Evolutionary conservation across 2,329 filamentous ascomycete genomes (phyloP).

Genomic region (Fusarium transvaalense): DNA sequence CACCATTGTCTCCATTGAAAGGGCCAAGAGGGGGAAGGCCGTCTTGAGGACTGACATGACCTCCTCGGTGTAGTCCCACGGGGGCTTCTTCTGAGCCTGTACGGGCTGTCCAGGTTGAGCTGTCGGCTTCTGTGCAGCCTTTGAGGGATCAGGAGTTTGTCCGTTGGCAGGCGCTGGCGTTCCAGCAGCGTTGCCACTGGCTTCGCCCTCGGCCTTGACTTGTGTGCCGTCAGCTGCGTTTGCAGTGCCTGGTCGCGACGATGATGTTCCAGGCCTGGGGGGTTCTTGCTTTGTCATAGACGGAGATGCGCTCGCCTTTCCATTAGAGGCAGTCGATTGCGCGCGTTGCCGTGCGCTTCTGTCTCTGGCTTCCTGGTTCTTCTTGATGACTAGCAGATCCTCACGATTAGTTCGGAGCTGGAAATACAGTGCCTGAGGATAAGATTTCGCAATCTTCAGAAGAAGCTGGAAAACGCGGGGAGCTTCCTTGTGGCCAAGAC

Average conservation of each 20-base stretch:
- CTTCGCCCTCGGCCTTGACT: constrained; percentile 62
- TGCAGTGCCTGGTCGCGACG: constrained; percentile 64
- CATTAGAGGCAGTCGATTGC: constrained; percentile 60
- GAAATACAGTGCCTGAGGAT: constrained; percentile 96
- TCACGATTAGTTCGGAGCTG: constrained; percentile 92
- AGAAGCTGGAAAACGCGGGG: constrained; percentile 87
- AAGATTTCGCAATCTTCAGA: constrained; percentile 93
- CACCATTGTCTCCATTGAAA: constrained; percentile 99
- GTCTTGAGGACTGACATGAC: constrained; percentile 97
- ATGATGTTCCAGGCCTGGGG: constrained; percentile 53
- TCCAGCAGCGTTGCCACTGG: constrained; percentile 46
- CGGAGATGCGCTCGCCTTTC: constrained; percentile 62
- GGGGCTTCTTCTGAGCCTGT: constrained; percentile 74
- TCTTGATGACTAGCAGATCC: constrained; percentile 93
- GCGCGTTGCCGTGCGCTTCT: constrained; percentile 65
- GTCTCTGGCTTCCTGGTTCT: constrained; percentile 83
- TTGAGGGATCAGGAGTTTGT: constrained; percentile 45
- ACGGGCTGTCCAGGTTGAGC: constrained; percentile 36
- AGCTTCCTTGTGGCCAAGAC: constrained; percentile 91
- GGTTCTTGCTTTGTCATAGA: constrained; percentile 67
- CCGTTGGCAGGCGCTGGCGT: constrained; percentile 47
- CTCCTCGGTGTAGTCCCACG: constrained; percentile 97
- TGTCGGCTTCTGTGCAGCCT: constrained; percentile 39
- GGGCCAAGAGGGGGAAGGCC: constrained; percentile 91
- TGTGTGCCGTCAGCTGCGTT: constrained; percentile 59